phyloP scores from a whole-genome alignment of 2,329 filamentous ascomycete species.

The Neodidymelliopsis sp. region DNA sequence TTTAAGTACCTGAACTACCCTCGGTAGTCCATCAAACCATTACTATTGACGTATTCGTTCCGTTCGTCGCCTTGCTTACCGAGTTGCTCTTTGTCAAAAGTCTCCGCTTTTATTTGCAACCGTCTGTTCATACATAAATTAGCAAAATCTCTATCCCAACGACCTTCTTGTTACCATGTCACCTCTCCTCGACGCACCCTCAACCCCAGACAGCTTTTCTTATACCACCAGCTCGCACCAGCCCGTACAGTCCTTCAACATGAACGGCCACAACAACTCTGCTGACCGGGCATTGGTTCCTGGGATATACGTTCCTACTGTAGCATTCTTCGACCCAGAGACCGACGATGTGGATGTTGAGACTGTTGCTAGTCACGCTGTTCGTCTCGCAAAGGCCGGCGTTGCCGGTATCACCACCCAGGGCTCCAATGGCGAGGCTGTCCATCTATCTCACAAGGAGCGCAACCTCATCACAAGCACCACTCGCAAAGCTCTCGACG shows the following conservation, averaged over 20 bases:
- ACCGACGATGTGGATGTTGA: slow-evolving; percentile 53
- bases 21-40: slow-evolving; percentile 34
- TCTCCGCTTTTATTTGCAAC: slow-evolving; percentile 31
- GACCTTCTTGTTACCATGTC: slow-evolving; percentile 41
- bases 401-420: slow-evolving; percentile 78
- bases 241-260: slow-evolving; percentile 46
- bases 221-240: slow-evolving; percentile 39
- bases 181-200: slow-evolving; percentile 50
- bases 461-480: slow-evolving; percentile 72
- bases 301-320: slow-evolving; percentile 55
- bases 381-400: slow-evolving; percentile 75
- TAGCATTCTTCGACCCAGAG: slow-evolving; percentile 53
- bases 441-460: slow-evolving; percentile 76
- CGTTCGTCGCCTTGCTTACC: slow-evolving; percentile 33
- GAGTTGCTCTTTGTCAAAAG: slow-evolving; percentile 43
- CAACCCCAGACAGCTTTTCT: slow-evolving; percentile 45
- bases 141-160: slow-evolving; percentile 19
- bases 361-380: slow-evolving; percentile 57
- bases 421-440: slow-evolving; percentile 83
- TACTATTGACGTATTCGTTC: slow-evolving; percentile 46
- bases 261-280: slow-evolving; percentile 47
- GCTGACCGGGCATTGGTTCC: slow-evolving; percentile 49
- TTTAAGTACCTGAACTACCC: slow-evolving; percentile 49
- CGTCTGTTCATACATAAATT: slow-evolving; percentile 40
- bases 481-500: slow-evolving; percentile 73